phyloP scores from a whole-genome alignment of 352 stramenopile genomes.

The Phytophthora megakarya region DNA sequence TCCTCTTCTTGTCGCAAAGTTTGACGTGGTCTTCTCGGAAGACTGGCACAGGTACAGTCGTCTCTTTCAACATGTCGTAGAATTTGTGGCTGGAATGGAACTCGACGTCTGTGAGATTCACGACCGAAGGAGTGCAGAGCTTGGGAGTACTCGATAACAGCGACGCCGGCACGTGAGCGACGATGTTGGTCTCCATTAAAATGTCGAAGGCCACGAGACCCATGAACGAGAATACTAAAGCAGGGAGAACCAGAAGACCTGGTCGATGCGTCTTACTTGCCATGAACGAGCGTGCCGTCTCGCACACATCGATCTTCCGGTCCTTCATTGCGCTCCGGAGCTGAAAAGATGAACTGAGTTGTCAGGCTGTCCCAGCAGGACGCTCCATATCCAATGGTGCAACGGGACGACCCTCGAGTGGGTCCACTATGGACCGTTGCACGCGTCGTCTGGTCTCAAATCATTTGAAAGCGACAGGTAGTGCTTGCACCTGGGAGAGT shows the following conservation, averaged over 20 bases:
- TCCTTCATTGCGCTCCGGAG: conserved; percentile 4
- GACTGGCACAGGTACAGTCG: conserved; percentile 17
- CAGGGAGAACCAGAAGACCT: conserved; percentile 11
- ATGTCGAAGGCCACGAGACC: conserved; percentile 25
- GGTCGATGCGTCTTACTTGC: neutral
- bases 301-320: neutral
- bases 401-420: conserved; percentile 3
- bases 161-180: conserved; percentile 6
- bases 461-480: neutral
- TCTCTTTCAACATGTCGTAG: conserved; percentile 16
- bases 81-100: conserved; percentile 22
- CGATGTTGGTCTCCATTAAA: conserved; percentile 31
- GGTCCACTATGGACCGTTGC: conserved; percentile 3
- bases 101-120: conserved; percentile 20
- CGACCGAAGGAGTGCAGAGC: conserved; percentile 9
- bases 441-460: conserved; percentile 12
- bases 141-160: conserved; percentile 2
- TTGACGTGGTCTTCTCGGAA: conserved; percentile 29
- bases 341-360: conserved; percentile 14
- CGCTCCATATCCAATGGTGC: conserved; percentile 5
- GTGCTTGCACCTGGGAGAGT: neutral
- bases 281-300: neutral
- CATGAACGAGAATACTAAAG: conserved; percentile 7
- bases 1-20: conserved; percentile 27
- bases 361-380: neutral